Percentiles rank a stretch among this genome's conserved stretches.
phyloP scores from a whole-genome alignment of 345 rosid species.

The Abelmoschus esculentus region DNA sequence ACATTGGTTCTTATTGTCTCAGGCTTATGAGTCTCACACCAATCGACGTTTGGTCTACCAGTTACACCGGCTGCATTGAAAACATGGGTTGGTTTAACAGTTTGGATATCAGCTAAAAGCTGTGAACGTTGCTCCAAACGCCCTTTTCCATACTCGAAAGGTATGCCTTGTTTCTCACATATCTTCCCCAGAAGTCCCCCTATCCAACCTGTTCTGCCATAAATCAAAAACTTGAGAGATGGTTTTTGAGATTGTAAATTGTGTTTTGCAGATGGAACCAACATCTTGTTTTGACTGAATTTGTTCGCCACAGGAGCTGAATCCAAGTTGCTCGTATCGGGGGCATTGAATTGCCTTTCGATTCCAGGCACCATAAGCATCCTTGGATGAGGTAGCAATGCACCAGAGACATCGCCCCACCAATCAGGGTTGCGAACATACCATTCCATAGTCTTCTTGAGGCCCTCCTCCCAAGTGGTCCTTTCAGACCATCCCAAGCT shows the following conservation, averaged over 20 bases:
- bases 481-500: neutral
- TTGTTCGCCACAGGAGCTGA: neutral
- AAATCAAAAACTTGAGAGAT: neutral
- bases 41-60: neutral
- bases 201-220: neutral
- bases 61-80: neutral
- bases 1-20: neutral
- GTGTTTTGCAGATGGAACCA: neutral
- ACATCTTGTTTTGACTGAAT: neutral
- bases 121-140: neutral
- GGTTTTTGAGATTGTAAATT: neutral
- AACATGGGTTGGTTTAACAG: neutral
- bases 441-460: neutral
- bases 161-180: neutral
- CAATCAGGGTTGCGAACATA: neutral
- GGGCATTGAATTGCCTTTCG: neutral
- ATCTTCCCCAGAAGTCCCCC: neutral
- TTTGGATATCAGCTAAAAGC: neutral
- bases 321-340: neutral
- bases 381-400: neutral
- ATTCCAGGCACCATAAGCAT: neutral
- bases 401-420: neutral
- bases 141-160: neutral
- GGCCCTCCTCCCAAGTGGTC: neutral
- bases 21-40: neutral